Conservation (phyloP, 2,329 filamentous ascomycete genomes). For the Neofusicoccum cordaticola region DNA sequence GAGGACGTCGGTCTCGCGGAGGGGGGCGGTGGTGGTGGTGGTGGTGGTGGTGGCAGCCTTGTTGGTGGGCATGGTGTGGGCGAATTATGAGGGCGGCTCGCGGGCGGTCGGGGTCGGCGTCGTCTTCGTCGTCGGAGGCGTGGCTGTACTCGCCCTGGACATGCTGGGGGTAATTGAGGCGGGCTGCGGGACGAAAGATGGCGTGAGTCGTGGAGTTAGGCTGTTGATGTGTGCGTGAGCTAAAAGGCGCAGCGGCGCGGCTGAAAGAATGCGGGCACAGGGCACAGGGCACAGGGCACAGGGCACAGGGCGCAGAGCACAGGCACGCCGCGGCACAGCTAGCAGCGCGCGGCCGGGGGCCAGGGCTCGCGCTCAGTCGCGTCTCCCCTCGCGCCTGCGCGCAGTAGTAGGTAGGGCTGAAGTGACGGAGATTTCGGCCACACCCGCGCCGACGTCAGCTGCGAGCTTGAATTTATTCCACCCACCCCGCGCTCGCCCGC, state of each 20-base stretch:
- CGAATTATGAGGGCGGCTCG: neutral
- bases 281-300: neutral
- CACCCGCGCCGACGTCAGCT: constrained; percentile 3
- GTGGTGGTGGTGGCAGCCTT: neutral
- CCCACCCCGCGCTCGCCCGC: neutral
- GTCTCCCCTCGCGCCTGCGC: neutral
- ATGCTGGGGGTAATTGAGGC: constrained; percentile 5
- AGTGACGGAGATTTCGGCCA: neutral
- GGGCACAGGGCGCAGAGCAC: neutral
- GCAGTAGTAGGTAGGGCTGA: neutral
- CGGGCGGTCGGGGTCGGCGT: constrained; percentile 16
- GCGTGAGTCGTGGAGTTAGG: neutral
- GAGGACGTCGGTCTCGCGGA: constrained; percentile 38
- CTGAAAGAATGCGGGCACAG: constrained; percentile 8
- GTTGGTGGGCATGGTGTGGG: neutral
- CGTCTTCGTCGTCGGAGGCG: constrained; percentile 18
- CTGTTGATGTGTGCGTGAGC: neutral
- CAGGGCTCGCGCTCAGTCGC: neutral
- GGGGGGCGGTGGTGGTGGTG: neutral
- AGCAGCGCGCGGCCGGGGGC: too few species aligned
- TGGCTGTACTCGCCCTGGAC: constrained; percentile 32
- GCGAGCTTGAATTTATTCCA: neutral
- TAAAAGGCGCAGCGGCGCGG: neutral
- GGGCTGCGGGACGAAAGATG: neutral
- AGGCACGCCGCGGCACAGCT: neutral